Conservation (phyloP, 2,329 filamentous ascomycete genomes). For the Nemania abortiva region DNA sequence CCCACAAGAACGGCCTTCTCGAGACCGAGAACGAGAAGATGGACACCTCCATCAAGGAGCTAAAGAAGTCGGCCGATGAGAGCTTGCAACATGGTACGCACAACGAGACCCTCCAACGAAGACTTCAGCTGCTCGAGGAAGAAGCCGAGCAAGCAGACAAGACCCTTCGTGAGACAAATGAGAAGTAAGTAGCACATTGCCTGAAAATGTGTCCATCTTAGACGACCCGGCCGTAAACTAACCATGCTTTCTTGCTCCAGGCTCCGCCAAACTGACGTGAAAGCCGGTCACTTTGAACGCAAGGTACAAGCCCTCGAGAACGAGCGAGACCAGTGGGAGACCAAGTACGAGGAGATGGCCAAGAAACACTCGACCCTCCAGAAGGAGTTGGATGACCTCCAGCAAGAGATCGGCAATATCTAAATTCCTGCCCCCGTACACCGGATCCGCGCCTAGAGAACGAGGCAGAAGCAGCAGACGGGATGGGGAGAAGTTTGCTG, state of each 20-base stretch:
- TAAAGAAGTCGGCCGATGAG: constrained; percentile 88
- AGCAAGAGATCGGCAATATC: constrained; percentile 92
- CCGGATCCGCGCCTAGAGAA: constrained; percentile 21
- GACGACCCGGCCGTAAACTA: constrained; percentile 15
- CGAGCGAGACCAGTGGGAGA: constrained; percentile 93
- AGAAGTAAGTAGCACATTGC: constrained; percentile 79
- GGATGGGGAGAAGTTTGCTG: constrained; percentile 15
- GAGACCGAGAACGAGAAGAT: constrained; percentile 94
- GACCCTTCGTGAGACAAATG: constrained; percentile 95
- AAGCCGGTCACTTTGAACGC: constrained; percentile 98
- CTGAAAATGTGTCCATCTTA: neutral
- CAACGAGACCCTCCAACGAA: constrained; percentile 91
- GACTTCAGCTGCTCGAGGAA: constrained; percentile 95
- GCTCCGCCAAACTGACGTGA: constrained; percentile 98
- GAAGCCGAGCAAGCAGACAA: constrained; percentile 97
- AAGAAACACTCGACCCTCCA: constrained; percentile 96
- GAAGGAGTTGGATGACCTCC: constrained; percentile 76
- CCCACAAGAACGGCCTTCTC: constrained; percentile 93
- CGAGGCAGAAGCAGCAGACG: constrained; percentile 7
- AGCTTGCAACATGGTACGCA: constrained; percentile 85
- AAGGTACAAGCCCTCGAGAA: constrained; percentile 97
- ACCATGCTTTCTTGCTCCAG: constrained; percentile 59
- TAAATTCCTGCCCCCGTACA: constrained; percentile 59
- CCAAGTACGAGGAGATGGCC: constrained; percentile 97
- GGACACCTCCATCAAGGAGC: constrained; percentile 83